Evolutionary conservation across 805 yeast species (phyloP).

Genomic region (Barnettozyma sucrosica): DNA sequence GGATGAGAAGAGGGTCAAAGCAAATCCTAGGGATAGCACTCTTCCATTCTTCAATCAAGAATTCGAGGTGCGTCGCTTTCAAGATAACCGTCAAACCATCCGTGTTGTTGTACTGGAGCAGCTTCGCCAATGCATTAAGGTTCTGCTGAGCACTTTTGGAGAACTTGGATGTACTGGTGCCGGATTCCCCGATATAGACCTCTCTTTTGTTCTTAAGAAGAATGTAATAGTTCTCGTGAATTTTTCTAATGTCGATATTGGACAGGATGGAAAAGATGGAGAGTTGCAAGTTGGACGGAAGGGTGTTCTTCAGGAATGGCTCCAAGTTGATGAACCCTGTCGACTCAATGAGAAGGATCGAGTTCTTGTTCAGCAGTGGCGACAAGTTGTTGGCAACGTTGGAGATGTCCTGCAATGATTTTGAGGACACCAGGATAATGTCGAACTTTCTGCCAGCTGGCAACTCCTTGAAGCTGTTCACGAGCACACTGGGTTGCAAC

Average conservation of each 20-base stretch:
- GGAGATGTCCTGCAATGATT: conserved; percentile 48
- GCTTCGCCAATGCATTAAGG: conserved; percentile 33
- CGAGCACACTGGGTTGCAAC: conserved; percentile 11
- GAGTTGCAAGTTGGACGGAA: conserved; percentile 27
- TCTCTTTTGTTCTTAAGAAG: conserved; percentile 26
- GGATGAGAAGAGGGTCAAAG: conserved; percentile 67
- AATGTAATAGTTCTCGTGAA: conserved; percentile 11
- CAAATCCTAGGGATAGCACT: conserved; percentile 74
- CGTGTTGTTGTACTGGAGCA: conserved; percentile 28
- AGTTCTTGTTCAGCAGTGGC: conserved; percentile 33
- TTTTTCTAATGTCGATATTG: conserved; percentile 18
- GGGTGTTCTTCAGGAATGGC: conserved; percentile 64
- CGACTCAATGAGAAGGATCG: conserved; percentile 59
- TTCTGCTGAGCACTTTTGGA: conserved; percentile 29
- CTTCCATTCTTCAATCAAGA: conserved; percentile 76
- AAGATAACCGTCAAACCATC: conserved; percentile 40
- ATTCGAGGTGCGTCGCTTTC: conserved; percentile 45
- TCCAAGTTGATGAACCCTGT: conserved; percentile 70
- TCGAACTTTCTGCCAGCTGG: conserved; percentile 29
- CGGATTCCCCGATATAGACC: conserved; percentile 32
- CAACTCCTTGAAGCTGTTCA: conserved; percentile 10
- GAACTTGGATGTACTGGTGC: conserved; percentile 37
- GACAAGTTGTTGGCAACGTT: conserved; percentile 33
- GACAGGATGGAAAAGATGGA: conserved; percentile 22
- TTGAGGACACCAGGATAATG: conserved; percentile 40